phyloP scores from a whole-genome alignment of 2,329 filamentous ascomycete species.

The Pseudogymnoascus sp. region DNA sequence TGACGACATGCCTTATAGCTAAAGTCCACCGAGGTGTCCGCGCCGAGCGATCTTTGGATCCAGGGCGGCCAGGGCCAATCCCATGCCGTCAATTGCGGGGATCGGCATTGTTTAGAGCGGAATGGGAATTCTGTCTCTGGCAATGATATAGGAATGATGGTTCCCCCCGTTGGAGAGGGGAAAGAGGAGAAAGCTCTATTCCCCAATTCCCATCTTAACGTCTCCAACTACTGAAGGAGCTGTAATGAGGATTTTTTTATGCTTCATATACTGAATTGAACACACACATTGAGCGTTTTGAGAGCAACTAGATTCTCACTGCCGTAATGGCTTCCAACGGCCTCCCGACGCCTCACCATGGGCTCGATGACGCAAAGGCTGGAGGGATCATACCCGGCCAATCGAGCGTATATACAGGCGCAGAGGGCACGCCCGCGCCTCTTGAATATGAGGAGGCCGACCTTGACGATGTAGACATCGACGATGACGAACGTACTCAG shows the following conservation, averaged over 20 bases:
- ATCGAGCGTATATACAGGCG: background rate
- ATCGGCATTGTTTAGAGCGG: background rate
- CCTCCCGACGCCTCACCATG: background rate
- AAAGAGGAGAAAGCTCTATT: background rate
- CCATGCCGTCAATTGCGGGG: background rate
- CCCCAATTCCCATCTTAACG: background rate
- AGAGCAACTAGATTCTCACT: background rate
- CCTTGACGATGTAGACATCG: background rate
- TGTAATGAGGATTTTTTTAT: background rate
- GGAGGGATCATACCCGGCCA: background rate
- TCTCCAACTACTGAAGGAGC: background rate
- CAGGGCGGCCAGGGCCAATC: constrained; percentile 4
- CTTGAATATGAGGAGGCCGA: background rate
- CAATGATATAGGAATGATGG: constrained; percentile 4
- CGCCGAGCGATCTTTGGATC: background rate
- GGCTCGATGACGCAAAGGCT: background rate
- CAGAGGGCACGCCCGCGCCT: background rate
- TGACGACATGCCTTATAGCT: constrained; percentile 5
- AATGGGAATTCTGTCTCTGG: constrained; percentile 3
- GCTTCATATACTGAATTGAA: background rate
- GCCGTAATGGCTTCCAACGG: background rate
- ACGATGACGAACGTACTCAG: background rate
- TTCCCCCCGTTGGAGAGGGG: background rate
- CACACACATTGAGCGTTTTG: background rate
- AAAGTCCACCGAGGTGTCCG: background rate